A percentile compares a stretch with the other conserved stretches of the same genome.
Conservation (phyloP, 2,329 filamentous ascomycete genomes). For the Colletotrichum trifolii region DNA sequence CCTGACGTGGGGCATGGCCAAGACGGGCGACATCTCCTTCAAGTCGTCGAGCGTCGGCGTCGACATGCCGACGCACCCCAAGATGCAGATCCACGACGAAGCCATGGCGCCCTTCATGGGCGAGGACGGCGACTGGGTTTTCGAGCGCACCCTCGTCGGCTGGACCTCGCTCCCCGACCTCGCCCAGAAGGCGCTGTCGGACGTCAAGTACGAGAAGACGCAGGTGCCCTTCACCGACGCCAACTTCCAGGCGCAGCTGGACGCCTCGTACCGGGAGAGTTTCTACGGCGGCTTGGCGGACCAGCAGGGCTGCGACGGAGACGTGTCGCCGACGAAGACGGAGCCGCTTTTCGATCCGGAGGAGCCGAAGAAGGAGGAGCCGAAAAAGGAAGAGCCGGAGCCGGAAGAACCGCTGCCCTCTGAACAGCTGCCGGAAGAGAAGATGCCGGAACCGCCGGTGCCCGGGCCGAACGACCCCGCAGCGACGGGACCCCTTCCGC, state of each 20-base stretch:
- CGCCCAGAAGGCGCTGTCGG: not conserved
- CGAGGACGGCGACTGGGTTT: not conserved
- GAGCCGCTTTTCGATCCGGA: no score
- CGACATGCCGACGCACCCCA: not conserved
- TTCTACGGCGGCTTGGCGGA: not conserved
- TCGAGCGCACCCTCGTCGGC: not conserved
- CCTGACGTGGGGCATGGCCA: not conserved
- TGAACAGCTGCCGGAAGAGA: no score
- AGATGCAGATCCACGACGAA: not conserved
- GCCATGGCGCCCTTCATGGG: not conserved
- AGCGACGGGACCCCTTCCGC: no score
- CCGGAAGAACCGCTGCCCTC: no score
- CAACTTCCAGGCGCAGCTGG: not conserved
- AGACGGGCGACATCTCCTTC: not conserved
- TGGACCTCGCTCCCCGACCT: not conserved
- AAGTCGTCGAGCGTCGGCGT: not conserved
- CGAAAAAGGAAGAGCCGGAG: no score
- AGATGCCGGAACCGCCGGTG: no score
- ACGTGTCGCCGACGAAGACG: no score
- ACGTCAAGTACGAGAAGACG: conserved; percentile 7
- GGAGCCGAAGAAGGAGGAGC: no score
- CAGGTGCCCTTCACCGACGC: not conserved
- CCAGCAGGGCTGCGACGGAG: no score
- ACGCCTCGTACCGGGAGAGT: not conserved
- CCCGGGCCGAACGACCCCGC: no score